These are phyloP conservation scores for Lichtheimia ornata DNA, from an alignment of 371 early-diverging fungal species.

Conservation along the genomic window DNA sequence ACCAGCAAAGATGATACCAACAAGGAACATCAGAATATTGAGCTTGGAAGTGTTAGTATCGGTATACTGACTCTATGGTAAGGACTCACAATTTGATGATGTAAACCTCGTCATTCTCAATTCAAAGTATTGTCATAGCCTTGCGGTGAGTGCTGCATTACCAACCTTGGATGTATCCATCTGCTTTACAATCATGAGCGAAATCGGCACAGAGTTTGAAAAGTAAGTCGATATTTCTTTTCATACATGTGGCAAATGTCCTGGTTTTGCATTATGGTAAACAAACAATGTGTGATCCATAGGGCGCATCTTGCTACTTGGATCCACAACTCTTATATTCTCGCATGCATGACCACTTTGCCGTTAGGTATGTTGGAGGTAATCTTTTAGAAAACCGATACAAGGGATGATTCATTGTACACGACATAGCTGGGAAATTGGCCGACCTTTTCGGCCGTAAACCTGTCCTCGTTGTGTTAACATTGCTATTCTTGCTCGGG, in stretches of 20 bases:
- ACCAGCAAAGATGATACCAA: too few relatives aligned
- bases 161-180: background rate
- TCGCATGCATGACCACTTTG: slow-evolving; percentile 5
- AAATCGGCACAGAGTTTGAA: background rate
- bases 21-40: too few relatives aligned
- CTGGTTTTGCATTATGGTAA: too few relatives aligned
- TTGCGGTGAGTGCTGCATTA: background rate
- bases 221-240: background rate
- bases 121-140: background rate
- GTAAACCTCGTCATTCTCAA: too few relatives aligned
- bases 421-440: slow-evolving; percentile 5
- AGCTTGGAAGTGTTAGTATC: too few relatives aligned
- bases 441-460: slow-evolving; percentile 14
- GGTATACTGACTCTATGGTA: too few relatives aligned
- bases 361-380: slow-evolving; percentile 5
- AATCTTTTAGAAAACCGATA: background rate
- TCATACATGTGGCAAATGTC: background rate
- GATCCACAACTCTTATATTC: slow-evolving; percentile 7
- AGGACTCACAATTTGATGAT: too few relatives aligned
- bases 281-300: background rate
- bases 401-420: background rate
- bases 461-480: slow-evolving; percentile 2
- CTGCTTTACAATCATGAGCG: background rate
- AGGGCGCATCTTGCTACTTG: slow-evolving; percentile 9
- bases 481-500: slow-evolving; percentile 7